Evolutionary conservation across 2,329 filamentous ascomycete species (phyloP).

Genomic region (Colletotrichum eremochloae): DNA sequence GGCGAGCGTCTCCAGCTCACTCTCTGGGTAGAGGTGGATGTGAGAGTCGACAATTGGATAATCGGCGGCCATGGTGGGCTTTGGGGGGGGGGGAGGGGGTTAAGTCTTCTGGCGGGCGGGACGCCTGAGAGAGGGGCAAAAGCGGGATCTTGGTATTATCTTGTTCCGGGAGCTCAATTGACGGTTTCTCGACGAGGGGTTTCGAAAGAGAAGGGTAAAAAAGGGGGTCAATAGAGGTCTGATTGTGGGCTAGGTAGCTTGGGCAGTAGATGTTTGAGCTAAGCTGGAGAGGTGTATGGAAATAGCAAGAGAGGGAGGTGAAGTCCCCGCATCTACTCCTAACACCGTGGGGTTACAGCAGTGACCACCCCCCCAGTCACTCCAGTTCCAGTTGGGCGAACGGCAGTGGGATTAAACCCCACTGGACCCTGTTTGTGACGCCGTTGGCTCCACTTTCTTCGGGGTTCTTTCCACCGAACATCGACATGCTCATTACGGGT

Average conservation of each 20-base stretch:
- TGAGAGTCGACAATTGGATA: conserved; percentile 87
- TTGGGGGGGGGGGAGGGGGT: not conserved
- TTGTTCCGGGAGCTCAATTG: not conserved
- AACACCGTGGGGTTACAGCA: conserved; percentile 35
- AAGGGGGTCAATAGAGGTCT: no score
- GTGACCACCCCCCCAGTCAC: conserved; percentile 11
- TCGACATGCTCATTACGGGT: not conserved
- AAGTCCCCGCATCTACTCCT: conserved; percentile 36
- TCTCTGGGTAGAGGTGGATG: conserved; percentile 86
- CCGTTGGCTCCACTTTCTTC: conserved; percentile 29
- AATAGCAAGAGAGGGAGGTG: conserved; percentile 16
- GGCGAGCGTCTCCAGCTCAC: conserved; percentile 74
- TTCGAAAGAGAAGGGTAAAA: not conserved
- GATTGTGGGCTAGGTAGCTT: not conserved
- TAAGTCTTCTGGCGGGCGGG: not conserved
- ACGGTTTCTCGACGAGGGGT: not conserved
- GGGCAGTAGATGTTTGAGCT: conserved; percentile 10
- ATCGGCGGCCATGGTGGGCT: conserved; percentile 52
- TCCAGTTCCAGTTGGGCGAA: not conserved
- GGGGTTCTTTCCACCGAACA: conserved; percentile 38
- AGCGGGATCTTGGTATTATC: not conserved
- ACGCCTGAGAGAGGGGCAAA: not conserved
- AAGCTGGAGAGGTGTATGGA: conserved; percentile 2
- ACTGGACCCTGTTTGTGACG: conserved; percentile 28
- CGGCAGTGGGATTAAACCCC: not conserved